Evolutionary conservation across 1,139 yeast species (phyloP), one percentile per base, ranked within the genome.

Genomic region (Entelexis paramagnoliae): DNA sequence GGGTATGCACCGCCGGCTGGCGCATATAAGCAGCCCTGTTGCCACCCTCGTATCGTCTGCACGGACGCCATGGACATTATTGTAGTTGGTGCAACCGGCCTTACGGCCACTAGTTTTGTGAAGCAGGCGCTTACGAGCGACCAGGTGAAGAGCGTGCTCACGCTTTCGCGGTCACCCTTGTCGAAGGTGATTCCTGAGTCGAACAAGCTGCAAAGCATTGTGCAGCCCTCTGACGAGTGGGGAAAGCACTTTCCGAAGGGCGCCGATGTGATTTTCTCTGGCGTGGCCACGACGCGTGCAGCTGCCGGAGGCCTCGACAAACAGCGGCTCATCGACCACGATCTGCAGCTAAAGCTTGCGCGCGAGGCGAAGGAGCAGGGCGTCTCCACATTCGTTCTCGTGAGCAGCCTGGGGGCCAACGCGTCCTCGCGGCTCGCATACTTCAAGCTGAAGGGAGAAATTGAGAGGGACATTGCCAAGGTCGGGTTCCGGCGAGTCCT

Each of bases 231-330:
- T 2, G 29, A 39, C 4, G 42, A 46, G 11, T 58, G 60, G 60
- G 43, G 24, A 10, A 3, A 13, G 14, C 24, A 26, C 10, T 48
- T 58, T 17, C 60, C 61, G 7, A 5, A 17, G 14, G n/a, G 33
- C 7, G 50, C 55, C 2, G 64, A 64, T 29, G 64, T 72, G 0
- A 72, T 78, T 53, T 75, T 81, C 57, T 76, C 85, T 1, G 78
- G 80, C 0, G 75, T 86, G 60, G 94, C 88, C n/a, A 83, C 95
- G 16, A 85, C 94, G 1, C 72, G 75, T 50, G 80, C 76, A 1
- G 72, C 68, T 17, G 94, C 88, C 3, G 91, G 91, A n/a, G 71
- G 81, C 1, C 70, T 79, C 4, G 83, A 76, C 28, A 74, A 78
- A 22, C 88, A 84, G 66, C 72, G 73, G 57, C 71, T 72, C 58